Conservation (phyloP, 768 basidiomycete genomes). For the Kwoniella mangroviensis region DNA sequence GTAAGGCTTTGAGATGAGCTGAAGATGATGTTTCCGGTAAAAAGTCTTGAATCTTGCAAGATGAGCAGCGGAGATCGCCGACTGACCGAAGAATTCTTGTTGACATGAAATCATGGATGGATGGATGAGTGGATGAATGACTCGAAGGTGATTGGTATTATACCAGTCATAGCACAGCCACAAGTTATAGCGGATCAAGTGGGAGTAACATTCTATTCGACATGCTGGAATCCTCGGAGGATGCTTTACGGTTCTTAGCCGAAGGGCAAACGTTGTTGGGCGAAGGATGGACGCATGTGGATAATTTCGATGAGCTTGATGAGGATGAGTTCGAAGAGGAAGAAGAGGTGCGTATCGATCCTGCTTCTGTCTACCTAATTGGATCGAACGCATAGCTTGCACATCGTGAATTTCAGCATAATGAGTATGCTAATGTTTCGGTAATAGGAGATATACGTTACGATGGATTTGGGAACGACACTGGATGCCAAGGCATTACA, state of each 20-base stretch:
- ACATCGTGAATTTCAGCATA: not conserved
- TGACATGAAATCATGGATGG: not conserved
- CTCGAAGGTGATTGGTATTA: too few species aligned
- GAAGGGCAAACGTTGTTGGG: constrained; percentile 62
- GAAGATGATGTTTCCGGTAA: not conserved
- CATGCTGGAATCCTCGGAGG: constrained; percentile 30
- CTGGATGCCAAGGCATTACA: constrained; percentile 44
- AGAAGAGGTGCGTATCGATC: constrained; percentile 57
- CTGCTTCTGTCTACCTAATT: not conserved
- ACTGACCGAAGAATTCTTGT: not conserved
- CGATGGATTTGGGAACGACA: constrained; percentile 68
- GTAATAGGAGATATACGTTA: constrained; percentile 71
- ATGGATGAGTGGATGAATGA: too few species aligned
- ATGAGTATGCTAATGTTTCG: not conserved
- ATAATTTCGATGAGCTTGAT: constrained; percentile 70
- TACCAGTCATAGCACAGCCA: too few species aligned
- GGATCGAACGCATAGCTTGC: not conserved
- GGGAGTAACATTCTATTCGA: too few species aligned
- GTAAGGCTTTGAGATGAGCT: too few species aligned
- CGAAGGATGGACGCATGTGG: constrained; percentile 70
- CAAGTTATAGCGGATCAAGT: too few species aligned
- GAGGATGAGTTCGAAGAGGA: constrained; percentile 67
- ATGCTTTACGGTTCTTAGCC: constrained; percentile 35
- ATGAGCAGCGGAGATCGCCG: not conserved
- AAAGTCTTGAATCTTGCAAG: not conserved